These are phyloP conservation scores for Calycina herbarum DNA, from an alignment of 2,329 filamentous ascomycete genomes.

Conservation along the genomic window DNA sequence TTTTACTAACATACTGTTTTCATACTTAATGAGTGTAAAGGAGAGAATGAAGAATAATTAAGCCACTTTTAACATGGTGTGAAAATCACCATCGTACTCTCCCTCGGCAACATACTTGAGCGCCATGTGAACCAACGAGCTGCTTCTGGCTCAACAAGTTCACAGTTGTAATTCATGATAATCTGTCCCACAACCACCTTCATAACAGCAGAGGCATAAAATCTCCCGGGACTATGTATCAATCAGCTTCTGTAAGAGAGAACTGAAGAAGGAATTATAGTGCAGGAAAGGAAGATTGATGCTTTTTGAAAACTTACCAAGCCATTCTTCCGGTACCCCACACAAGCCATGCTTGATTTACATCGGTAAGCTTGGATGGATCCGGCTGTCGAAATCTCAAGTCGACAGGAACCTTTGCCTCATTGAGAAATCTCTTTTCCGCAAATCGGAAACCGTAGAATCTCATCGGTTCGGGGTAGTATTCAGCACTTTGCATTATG, in stretches of 20 bases:
- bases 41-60: no score
- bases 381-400: not conserved
- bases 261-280: not conserved
- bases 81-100: not conserved
- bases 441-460: conserved; percentile 11
- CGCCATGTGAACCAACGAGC: not conserved
- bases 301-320: not conserved
- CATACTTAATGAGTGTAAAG: no score
- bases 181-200: conserved; percentile 2
- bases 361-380: conserved; percentile 2
- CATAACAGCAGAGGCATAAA: conserved; percentile 1
- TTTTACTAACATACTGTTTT: no score
- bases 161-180: not conserved
- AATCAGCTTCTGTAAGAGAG: not conserved
- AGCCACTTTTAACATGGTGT: not conserved
- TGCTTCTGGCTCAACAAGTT: not conserved
- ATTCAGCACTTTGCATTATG: not conserved
- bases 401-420: not conserved
- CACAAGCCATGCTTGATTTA: not conserved
- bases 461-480: not conserved
- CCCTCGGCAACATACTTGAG: not conserved
- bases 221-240: conserved; percentile 1
- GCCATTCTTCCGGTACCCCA: conserved; percentile 1
- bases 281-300: not conserved
- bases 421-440: not conserved